phyloP scores from a whole-genome alignment of 352 stramenopile genomes.

The Pythium dissimile region DNA sequence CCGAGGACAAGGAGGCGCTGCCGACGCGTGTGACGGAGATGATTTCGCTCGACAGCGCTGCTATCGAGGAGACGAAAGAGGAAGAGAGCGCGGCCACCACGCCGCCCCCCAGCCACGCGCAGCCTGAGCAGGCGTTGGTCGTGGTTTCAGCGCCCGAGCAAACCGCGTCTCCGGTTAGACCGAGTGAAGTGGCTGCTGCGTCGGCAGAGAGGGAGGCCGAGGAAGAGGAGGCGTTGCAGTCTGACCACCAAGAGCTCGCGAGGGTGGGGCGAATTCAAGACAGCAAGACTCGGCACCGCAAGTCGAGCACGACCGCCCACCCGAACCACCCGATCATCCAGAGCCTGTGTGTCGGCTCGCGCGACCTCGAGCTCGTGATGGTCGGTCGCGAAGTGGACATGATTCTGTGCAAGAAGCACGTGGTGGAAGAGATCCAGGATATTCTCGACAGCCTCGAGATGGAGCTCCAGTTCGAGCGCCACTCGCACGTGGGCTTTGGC shows the following conservation, averaged over 20 bases:
- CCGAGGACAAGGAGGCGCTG: neutral
- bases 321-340: slow-evolving; percentile 51
- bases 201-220: neutral
- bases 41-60: slow-evolving; percentile 18
- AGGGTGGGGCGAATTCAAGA: neutral
- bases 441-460: slow-evolving; percentile 77
- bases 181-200: neutral
- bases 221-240: neutral
- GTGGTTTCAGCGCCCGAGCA: neutral
- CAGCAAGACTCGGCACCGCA: neutral
- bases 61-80: neutral
- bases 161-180: neutral
- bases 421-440: slow-evolving; percentile 79
- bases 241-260: neutral
- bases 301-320: slow-evolving; percentile 16
- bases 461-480: slow-evolving; percentile 73
- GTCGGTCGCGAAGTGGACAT: slow-evolving; percentile 49
- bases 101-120: too few relatives aligned
- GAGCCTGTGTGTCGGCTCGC: slow-evolving; percentile 38
- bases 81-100: too few relatives aligned
- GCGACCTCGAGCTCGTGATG: slow-evolving; percentile 47
- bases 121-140: neutral
- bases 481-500: slow-evolving; percentile 59
- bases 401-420: slow-evolving; percentile 65
- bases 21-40: slow-evolving; percentile 23